Evolutionary conservation across 2,329 filamentous ascomycete species (phyloP).

Genomic region (Pseudogymnoascus sp.): DNA sequence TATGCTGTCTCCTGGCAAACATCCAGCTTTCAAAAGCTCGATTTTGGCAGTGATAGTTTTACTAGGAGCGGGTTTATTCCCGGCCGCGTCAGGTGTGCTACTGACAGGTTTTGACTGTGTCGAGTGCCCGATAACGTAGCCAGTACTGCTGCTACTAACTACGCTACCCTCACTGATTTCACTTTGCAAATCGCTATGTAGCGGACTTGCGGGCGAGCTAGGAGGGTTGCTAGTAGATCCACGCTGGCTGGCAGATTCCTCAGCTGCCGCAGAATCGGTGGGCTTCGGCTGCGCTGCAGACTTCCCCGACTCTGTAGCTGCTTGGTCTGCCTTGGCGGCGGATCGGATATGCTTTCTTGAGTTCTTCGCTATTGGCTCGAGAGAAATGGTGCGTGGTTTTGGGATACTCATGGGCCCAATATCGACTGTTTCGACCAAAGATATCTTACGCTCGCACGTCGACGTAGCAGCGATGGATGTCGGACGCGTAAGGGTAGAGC

Average conservation of each 20-base stretch:
- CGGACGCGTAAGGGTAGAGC: conserved; percentile 80
- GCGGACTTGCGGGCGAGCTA: conserved; percentile 38
- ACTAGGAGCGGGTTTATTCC: conserved; percentile 43
- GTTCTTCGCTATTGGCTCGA: conserved; percentile 76
- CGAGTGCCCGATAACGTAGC: conserved; percentile 32
- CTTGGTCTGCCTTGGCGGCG: conserved; percentile 18
- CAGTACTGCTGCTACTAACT: conserved; percentile 26
- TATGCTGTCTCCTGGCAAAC: conserved; percentile 75
- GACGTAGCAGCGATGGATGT: conserved; percentile 75
- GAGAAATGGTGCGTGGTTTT: conserved; percentile 71
- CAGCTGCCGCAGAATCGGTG: conserved; percentile 20
- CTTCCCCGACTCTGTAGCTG: conserved; percentile 13
- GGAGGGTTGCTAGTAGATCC: conserved; percentile 31
- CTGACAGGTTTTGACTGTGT: conserved; percentile 47
- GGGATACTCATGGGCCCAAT: conserved; percentile 67
- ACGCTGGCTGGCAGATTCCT: conserved; percentile 28
- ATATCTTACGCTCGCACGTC: conserved; percentile 73
- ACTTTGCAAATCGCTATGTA: conserved; percentile 51
- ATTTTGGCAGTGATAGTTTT: conserved; percentile 82
- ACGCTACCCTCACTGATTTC: conserved; percentile 63
- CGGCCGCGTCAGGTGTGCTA: conserved; percentile 44
- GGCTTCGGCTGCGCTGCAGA: neutral
- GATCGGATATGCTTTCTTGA: conserved; percentile 50
- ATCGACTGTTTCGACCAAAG: conserved; percentile 74
- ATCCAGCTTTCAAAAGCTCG: conserved; percentile 74